Conservation (phyloP, 768 basidiomycete species). For the Lactarius hatsudake region DNA sequence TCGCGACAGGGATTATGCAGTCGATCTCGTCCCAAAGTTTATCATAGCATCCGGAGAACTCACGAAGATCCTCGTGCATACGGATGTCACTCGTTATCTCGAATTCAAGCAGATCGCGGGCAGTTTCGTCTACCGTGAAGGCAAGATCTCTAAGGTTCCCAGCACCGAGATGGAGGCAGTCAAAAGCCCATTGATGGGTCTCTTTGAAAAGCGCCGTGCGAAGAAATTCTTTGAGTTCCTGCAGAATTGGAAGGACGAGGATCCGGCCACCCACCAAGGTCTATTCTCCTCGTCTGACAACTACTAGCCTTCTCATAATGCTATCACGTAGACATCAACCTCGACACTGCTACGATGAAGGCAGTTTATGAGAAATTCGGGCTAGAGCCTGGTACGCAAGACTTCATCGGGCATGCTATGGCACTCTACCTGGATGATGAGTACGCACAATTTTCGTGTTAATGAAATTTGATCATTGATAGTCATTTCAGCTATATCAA, state of each 20-base stretch:
- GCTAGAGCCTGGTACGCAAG: slow-evolving; percentile 94
- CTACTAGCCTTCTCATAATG: background rate
- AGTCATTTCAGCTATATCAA: slow-evolving; percentile 72
- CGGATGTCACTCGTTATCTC: slow-evolving; percentile 96
- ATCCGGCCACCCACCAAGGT: slow-evolving; percentile 97
- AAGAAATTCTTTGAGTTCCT: slow-evolving; percentile 99
- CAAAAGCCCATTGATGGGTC: slow-evolving; percentile 93
- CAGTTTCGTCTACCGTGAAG: slow-evolving; percentile 96
- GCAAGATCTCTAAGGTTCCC: slow-evolving; percentile 95
- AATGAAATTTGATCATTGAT: slow-evolving; percentile 1
- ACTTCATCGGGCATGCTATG: slow-evolving; percentile 99
- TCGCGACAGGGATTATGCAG: slow-evolving; percentile 95
- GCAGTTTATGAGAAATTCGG: slow-evolving; percentile 96
- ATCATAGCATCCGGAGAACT: slow-evolving; percentile 98
- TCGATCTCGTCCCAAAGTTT: slow-evolving; percentile 98
- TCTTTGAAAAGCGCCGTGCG: slow-evolving; percentile 96
- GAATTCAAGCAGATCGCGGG: slow-evolving; percentile 99
- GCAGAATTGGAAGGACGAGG: slow-evolving; percentile 92
- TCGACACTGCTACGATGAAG: slow-evolving; percentile 92
- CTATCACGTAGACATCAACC: slow-evolving; percentile 63
- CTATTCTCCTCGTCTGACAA: slow-evolving; percentile 23
- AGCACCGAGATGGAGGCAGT: slow-evolving; percentile 98
- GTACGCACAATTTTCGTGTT: slow-evolving; percentile 48
- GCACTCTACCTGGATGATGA: slow-evolving; percentile 97
- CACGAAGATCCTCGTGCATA: slow-evolving; percentile 97